These are phyloP conservation scores for Pythium scleroteichum DNA, from an alignment of 352 stramenopile genomes.

Conservation along the genomic window DNA sequence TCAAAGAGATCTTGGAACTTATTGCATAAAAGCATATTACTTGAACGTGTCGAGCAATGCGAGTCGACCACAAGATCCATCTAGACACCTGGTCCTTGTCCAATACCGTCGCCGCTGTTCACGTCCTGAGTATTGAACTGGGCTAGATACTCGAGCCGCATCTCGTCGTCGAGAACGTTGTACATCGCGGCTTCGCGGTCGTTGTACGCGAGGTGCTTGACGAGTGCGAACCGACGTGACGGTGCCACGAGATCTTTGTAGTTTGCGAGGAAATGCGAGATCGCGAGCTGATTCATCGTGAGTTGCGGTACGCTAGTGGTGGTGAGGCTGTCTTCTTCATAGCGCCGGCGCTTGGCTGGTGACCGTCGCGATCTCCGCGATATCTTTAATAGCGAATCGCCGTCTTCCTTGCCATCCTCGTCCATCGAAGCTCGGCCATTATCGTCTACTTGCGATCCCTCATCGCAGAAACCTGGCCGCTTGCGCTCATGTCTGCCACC, in stretches of 20 bases:
- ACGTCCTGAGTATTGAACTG: slow-evolving; percentile 47
- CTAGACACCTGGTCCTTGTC: too few relatives aligned
- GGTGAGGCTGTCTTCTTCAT: slow-evolving; percentile 2
- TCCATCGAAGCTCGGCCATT: neutral
- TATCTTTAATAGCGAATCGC: neutral
- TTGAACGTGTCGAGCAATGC: too few relatives aligned
- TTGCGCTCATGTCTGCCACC: neutral
- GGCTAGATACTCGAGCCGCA: slow-evolving; percentile 40
- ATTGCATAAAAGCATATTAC: slow-evolving; percentile 1
- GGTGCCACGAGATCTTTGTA: slow-evolving; percentile 35
- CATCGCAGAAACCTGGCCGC: neutral
- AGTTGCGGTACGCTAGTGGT: slow-evolving; percentile 4
- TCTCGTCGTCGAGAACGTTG: slow-evolving; percentile 54
- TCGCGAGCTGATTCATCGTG: slow-evolving; percentile 42
- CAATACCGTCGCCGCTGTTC: too few relatives aligned
- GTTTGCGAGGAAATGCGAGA: slow-evolving; percentile 43
- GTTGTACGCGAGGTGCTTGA: slow-evolving; percentile 50
- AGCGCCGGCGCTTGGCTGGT: slow-evolving; percentile 8
- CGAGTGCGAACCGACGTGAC: slow-evolving; percentile 35
- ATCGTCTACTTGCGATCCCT: too few relatives aligned
- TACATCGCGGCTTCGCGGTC: slow-evolving; percentile 58
- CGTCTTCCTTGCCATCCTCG: neutral
- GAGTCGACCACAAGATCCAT: too few relatives aligned
- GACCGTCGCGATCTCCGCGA: neutral
- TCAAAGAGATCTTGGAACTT: slow-evolving; percentile 26